These are phyloP conservation scores for Fusarium odoratissimum DNA, from an alignment of 2,329 filamentous ascomycete species.

Conservation along the genomic window DNA sequence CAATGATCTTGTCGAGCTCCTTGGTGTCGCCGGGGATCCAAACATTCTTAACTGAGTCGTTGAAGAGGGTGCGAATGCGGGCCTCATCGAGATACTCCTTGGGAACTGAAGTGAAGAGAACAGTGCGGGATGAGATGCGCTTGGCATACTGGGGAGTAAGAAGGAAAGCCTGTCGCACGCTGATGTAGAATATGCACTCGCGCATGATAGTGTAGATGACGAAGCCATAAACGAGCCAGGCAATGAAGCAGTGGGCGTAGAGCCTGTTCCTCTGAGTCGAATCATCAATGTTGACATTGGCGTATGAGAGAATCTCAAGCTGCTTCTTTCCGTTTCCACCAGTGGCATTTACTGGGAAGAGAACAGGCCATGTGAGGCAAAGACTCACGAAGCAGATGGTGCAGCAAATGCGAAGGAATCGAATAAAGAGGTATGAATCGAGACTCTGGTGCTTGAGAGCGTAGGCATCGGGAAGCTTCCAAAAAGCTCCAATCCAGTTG, in stretches of 20 bases:
- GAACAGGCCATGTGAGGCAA: constrained; percentile 84
- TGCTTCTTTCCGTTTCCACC: constrained; percentile 74
- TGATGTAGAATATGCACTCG: constrained; percentile 93
- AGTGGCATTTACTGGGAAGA: constrained; percentile 86
- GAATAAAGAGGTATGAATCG: constrained; percentile 88
- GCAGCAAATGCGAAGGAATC: constrained; percentile 81
- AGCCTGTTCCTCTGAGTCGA: constrained; percentile 69
- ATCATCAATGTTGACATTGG: constrained; percentile 57
- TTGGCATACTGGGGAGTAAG: constrained; percentile 84
- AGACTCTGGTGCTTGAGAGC: constrained; percentile 88
- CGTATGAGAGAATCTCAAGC: constrained; percentile 63
- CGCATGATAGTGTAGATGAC: constrained; percentile 90
- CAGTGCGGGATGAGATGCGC: constrained; percentile 88
- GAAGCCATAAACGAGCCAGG: constrained; percentile 87
- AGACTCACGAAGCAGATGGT: constrained; percentile 84
- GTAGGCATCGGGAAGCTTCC: constrained; percentile 77
- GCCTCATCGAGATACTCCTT: constrained; percentile 78
- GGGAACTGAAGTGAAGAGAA: constrained; percentile 91
- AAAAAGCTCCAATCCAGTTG: constrained; percentile 72
- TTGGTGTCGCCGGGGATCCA: constrained; percentile 84
- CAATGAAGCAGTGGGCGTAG: constrained; percentile 84
- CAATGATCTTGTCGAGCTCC: constrained; percentile 80
- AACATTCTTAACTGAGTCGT: constrained; percentile 79
- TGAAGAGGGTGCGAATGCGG: constrained; percentile 81
- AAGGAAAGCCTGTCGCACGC: constrained; percentile 93